Evolutionary conservation across 139 green algal species (phyloP), one percentile per base, ranked within the genome.

Genomic region (Asterochloris sp.): DNA sequence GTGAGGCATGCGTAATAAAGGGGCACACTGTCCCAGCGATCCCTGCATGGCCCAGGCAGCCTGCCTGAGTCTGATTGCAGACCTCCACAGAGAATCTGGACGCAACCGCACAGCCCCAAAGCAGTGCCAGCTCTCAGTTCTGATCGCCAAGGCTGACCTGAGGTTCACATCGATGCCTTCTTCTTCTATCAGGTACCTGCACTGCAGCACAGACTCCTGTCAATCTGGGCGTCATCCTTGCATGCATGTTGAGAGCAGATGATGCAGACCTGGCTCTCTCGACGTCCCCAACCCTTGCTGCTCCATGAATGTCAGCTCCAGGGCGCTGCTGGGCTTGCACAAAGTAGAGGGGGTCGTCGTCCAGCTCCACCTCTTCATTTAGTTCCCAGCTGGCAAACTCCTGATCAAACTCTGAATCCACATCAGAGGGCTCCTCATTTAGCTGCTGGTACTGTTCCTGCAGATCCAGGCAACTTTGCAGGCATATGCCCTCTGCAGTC

Each of bases 1-100:
- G 83, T 67, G 10, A 82, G 67, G 28, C 84, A 87, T 16, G 84
- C 75, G 69, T 87, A 87, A 61, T 87, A 85, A 17, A 85, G 75
- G 15, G 82, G 82, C 26, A 81, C 75, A 29, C 21, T 64, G 75
- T 85, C 82, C 82, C 82, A 85, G 13, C 64, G 38, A 66, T 85
- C 82, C 9, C 66, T 54, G 38, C 38, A 54, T 54, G 38, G 38
- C 38, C 38, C 38, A 54, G 38, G 38, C 38, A 54, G 38, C 38
- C 38, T 54, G 38, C 38, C 38, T 54, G 38, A 54, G 38, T 54
- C 38, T 54, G 38, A 10, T 2, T 54, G 38, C 38, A 54, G 38
- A 54, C 38, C 38, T 54, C 2, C 38, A 54, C 38, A 54, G 38
- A 54, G 38, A 6, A 10, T 54, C 38, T 54, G 38, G 38, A 54